These are phyloP conservation scores for Neocatenulostroma microsporum DNA, from an alignment of 2,329 filamentous ascomycete genomes.

Conservation along the genomic window DNA sequence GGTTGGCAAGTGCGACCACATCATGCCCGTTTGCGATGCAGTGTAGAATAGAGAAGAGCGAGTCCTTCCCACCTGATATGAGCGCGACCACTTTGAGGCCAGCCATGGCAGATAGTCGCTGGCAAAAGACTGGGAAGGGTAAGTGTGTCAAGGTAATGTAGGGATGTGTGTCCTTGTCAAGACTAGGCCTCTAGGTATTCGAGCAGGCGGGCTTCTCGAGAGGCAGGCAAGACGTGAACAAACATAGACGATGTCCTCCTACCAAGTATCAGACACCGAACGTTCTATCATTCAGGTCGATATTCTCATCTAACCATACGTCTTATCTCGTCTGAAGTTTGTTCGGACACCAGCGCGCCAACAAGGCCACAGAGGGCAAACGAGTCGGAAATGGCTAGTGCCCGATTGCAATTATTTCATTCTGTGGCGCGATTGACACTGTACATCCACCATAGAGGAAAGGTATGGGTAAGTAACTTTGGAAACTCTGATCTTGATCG, in stretches of 20 bases:
- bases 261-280: slow-evolving; percentile 6
- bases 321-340: too few species aligned
- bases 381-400: slow-evolving; percentile 27
- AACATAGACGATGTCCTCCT: too few species aligned
- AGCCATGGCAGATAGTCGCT: too few species aligned
- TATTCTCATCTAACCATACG: background rate
- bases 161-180: too few species aligned
- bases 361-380: slow-evolving; percentile 26
- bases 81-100: slow-evolving; percentile 72
- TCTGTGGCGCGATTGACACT: slow-evolving; percentile 31
- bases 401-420: slow-evolving; percentile 28
- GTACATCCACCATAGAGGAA: slow-evolving; percentile 19
- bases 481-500: slow-evolving; percentile 27
- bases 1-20: slow-evolving; percentile 80
- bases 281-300: background rate
- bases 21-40: slow-evolving; percentile 78
- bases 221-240: too few species aligned
- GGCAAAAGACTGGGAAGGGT: too few species aligned
- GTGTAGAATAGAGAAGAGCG: slow-evolving; percentile 86
- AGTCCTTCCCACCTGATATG: slow-evolving; percentile 95
- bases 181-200: too few species aligned
- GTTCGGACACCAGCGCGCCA: slow-evolving; percentile 30
- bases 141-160: too few species aligned
- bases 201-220: too few species aligned
- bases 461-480: slow-evolving; percentile 26